Evolutionary conservation across 768 basidiomycete species (phyloP).

Genomic region (Tricholoma furcatifolium): DNA sequence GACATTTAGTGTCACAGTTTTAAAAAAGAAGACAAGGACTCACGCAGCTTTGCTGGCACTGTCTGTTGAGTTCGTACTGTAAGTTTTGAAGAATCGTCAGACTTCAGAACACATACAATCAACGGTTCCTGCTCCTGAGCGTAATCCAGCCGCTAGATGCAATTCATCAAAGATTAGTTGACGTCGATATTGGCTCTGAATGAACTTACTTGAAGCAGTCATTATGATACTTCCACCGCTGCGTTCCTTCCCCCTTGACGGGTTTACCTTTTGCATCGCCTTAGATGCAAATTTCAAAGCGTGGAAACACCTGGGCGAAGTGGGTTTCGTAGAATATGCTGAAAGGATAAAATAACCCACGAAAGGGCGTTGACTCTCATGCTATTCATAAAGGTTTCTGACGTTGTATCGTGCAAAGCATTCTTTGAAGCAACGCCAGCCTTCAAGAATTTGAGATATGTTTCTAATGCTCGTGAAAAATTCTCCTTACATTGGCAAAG

Average conservation of each 20-base stretch:
- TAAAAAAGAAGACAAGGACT: constrained; percentile 25
- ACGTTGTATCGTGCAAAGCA: constrained; percentile 50
- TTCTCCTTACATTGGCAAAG: constrained; percentile 82
- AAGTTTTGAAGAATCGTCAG: not conserved
- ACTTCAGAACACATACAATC: constrained; percentile 60
- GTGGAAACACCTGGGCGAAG: constrained; percentile 68
- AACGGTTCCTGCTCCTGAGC: constrained; percentile 77
- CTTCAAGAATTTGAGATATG: constrained; percentile 31
- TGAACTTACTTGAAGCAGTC: constrained; percentile 72
- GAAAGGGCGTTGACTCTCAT: constrained; percentile 75
- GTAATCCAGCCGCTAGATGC: constrained; percentile 69
- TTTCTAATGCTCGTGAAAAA: not conserved
- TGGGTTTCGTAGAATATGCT: not conserved
- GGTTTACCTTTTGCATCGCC: constrained; percentile 73
- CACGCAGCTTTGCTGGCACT: constrained; percentile 94
- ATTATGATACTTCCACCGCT: constrained; percentile 83
- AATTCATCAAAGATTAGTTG: not conserved
- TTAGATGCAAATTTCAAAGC: constrained; percentile 84
- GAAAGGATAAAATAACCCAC: constrained; percentile 28
- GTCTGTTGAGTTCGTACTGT: constrained; percentile 42
- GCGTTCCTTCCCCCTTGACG: constrained; percentile 64
- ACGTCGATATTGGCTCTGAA: not conserved
- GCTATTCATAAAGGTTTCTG: constrained; percentile 68
- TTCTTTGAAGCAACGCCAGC: constrained; percentile 59
- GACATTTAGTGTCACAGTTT: not conserved